Evolutionary conservation across 2,329 filamentous ascomycete species (phyloP).

Genomic region (Xylariomycetidae sp.): DNA sequence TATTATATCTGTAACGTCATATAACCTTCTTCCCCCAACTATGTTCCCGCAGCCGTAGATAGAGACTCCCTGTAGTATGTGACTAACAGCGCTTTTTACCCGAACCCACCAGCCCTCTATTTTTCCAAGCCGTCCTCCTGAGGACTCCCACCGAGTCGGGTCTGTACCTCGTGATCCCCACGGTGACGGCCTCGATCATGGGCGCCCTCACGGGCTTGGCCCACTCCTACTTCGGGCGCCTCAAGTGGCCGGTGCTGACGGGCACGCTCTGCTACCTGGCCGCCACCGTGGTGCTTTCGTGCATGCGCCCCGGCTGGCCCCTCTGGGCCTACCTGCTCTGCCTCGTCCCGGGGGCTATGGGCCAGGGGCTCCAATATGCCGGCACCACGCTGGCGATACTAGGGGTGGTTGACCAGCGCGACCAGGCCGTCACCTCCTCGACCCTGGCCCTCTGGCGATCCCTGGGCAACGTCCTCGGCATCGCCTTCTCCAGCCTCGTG

Average conservation of each 20-base stretch:
- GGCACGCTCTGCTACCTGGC: constrained; percentile 45
- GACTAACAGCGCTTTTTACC: too few relatives aligned
- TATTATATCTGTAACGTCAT: too few relatives aligned
- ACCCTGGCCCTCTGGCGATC: constrained; percentile 69
- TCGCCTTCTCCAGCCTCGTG: constrained; percentile 65
- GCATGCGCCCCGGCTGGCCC: constrained; percentile 48
- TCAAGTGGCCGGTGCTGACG: constrained; percentile 54
- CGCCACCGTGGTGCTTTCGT: constrained; percentile 46
- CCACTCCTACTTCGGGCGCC: constrained; percentile 53
- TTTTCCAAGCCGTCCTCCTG: constrained; percentile 71
- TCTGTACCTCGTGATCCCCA: constrained; percentile 64
- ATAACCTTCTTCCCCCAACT: too few relatives aligned
- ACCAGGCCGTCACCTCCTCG: constrained; percentile 65
- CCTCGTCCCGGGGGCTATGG: constrained; percentile 52
- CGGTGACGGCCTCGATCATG: constrained; percentile 47
- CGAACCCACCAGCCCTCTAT: constrained; percentile 67
- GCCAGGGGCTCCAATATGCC: constrained; percentile 62
- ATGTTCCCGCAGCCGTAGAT: too few relatives aligned
- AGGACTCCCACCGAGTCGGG: constrained; percentile 66
- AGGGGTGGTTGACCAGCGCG: constrained; percentile 51
- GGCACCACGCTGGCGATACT: constrained; percentile 60
- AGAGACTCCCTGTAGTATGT: too few relatives aligned
- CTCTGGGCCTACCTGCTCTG: constrained; percentile 50
- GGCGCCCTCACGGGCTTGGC: constrained; percentile 58
- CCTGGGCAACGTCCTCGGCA: constrained; percentile 68